A percentile compares a stretch with the other conserved stretches of the same genome.
These are phyloP conservation scores for Russula ochroleuca DNA, from an alignment of 768 basidiomycete genomes.

Conservation along the genomic window DNA sequence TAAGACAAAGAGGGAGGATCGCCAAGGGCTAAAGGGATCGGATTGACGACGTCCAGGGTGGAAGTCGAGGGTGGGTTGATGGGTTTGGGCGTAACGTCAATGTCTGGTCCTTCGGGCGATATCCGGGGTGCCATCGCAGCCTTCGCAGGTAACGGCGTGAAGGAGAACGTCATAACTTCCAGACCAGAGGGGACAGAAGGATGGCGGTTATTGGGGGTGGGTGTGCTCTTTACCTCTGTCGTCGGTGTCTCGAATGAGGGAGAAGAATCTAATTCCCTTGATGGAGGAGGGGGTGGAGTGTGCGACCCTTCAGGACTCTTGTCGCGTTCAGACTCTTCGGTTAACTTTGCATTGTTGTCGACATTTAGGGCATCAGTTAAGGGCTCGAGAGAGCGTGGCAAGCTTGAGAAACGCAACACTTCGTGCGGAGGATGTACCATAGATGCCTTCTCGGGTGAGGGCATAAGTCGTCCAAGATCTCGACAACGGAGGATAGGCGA, in stretches of 20 bases:
- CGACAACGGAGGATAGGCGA: conserved; percentile 15
- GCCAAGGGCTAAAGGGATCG: neutral
- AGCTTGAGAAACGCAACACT: conserved; percentile 26
- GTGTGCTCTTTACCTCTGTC: neutral
- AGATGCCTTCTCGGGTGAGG: conserved; percentile 11
- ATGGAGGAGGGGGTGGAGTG: neutral
- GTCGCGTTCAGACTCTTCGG: neutral
- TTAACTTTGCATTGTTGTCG: neutral
- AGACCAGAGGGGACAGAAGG: neutral
- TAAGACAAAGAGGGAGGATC: conserved; percentile 1
- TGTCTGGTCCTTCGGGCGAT: conserved; percentile 1
- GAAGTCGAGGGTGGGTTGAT: neutral
- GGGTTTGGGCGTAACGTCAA: conserved; percentile 15
- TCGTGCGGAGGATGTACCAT: conserved; percentile 18
- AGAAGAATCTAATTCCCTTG: neutral
- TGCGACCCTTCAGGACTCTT: neutral
- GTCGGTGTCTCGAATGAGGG: neutral
- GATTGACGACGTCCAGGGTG: neutral
- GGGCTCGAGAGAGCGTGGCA: conserved; percentile 15
- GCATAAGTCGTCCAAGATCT: conserved; percentile 20
- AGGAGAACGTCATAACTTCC: conserved; percentile 3
- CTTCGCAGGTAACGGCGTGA: neutral
- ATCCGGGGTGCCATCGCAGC: neutral
- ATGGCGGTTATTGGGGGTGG: too few relatives aligned
- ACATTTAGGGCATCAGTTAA: neutral